These are phyloP conservation scores for Porphyrellus cyaneotinctus DNA, from an alignment of 768 basidiomycete genomes.

Conservation along the genomic window DNA sequence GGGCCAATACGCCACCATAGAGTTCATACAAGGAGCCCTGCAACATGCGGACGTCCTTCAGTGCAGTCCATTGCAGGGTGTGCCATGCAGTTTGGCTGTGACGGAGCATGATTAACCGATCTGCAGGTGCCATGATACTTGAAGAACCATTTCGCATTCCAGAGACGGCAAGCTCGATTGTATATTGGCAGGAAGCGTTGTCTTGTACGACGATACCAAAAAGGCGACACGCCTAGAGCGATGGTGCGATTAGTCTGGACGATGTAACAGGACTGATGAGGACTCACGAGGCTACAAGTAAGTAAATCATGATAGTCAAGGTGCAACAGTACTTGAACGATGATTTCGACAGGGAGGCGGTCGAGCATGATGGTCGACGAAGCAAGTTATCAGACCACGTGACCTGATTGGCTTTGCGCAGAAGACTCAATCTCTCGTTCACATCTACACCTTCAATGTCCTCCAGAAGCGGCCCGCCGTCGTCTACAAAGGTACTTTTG, in stretches of 20 bases:
- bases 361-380: conserved; percentile 8
- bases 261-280: neutral
- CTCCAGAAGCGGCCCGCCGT: conserved; percentile 16
- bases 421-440: conserved; percentile 1
- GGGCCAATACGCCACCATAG: conserved; percentile 53
- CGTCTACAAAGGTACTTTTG: conserved; percentile 33
- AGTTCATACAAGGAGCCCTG: conserved; percentile 52
- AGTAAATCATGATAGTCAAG: conserved; percentile 25
- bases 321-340: conserved; percentile 18
- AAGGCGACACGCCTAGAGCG: conserved; percentile 32
- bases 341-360: conserved; percentile 24
- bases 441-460: conserved; percentile 27
- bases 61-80: conserved; percentile 33
- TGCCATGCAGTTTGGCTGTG: conserved; percentile 40
- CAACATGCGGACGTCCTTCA: conserved; percentile 36
- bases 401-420: conserved; percentile 10
- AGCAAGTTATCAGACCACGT: conserved; percentile 13
- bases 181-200: conserved; percentile 37
- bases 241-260: neutral
- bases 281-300: conserved; percentile 27
- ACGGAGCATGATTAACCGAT: conserved; percentile 38
- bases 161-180: conserved; percentile 42
- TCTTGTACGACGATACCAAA: conserved; percentile 27
- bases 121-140: conserved; percentile 24
- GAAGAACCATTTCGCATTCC: conserved; percentile 40